phyloP scores from a whole-genome alignment of 2,329 filamentous ascomycete species.

The Monilinia laxa region DNA sequence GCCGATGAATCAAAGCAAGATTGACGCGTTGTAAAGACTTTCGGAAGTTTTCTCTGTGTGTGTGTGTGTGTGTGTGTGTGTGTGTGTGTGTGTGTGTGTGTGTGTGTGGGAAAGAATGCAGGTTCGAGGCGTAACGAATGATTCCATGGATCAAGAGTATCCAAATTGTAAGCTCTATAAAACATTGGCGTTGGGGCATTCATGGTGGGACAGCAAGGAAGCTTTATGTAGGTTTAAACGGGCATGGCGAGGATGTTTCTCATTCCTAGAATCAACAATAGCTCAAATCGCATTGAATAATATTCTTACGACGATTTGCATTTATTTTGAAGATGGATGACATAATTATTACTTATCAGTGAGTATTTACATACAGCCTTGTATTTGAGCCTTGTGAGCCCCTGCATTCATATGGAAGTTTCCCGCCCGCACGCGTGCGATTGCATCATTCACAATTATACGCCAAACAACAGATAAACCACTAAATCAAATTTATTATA shows the following conservation, averaged over 20 bases:
- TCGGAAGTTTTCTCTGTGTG: background rate
- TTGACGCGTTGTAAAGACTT: constrained; percentile 10
- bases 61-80: constrained; percentile 17
- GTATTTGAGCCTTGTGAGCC: constrained; percentile 19
- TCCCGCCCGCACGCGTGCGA: constrained; percentile 2
- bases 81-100: background rate
- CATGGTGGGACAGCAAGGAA: constrained; percentile 5
- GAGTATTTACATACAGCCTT: constrained; percentile 15
- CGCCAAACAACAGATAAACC: constrained; percentile 9
- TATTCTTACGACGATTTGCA: background rate
- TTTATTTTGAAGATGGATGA: background rate
- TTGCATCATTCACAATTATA: constrained; percentile 19
- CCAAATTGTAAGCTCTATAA: constrained; percentile 14
- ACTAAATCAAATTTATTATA: background rate
- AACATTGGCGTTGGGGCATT: constrained; percentile 10
- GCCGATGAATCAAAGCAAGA: constrained; percentile 28
- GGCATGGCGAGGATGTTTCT: background rate
- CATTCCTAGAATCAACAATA: constrained; percentile 18
- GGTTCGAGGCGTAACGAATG: constrained; percentile 11
- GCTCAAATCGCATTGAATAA: background rate
- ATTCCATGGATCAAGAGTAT: constrained; percentile 14
- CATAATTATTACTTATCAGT: background rate
- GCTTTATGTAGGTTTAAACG: constrained; percentile 5
- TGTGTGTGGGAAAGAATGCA: constrained; percentile 5
- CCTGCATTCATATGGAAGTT: constrained; percentile 16